A percentile compares a stretch with the other conserved stretches of the same genome.
phyloP scores from a whole-genome alignment of 129 eudicot species.

The Gnaphalium uliginosum region DNA sequence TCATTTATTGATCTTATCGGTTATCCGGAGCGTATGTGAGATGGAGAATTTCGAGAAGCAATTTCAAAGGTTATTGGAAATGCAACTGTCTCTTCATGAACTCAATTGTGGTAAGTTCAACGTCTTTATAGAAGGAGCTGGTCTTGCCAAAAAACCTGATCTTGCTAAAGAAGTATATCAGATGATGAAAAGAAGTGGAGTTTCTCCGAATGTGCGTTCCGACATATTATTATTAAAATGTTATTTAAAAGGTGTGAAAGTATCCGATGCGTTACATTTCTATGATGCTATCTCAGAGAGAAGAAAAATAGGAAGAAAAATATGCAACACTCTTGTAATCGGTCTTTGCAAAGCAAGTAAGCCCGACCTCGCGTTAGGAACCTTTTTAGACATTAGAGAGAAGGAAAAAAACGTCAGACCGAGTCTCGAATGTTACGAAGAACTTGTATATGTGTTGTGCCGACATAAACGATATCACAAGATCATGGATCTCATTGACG shows the following conservation, averaged over 20 bases:
- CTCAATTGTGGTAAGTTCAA: slow-evolving; percentile 33
- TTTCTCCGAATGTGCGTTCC: slow-evolving; percentile 43
- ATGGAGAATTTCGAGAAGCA: slow-evolving; percentile 57
- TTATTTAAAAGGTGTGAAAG: slow-evolving; percentile 46
- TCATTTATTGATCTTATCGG: slow-evolving; percentile 37
- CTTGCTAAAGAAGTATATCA: slow-evolving; percentile 58
- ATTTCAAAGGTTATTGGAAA: slow-evolving; percentile 53
- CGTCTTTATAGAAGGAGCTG: slow-evolving; percentile 72
- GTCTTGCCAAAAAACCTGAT: slow-evolving; percentile 60
- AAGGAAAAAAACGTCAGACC: slow-evolving; percentile 31
- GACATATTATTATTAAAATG: slow-evolving; percentile 51
- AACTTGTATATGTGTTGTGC: slow-evolving; percentile 53
- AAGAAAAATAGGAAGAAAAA: slow-evolving; percentile 43
- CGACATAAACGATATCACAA: slow-evolving; percentile 32
- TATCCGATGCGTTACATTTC: slow-evolving; percentile 46
- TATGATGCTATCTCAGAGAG: slow-evolving; percentile 37
- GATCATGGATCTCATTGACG: slow-evolving; percentile 48
- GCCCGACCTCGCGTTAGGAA: slow-evolving; percentile 47
- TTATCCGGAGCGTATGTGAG: slow-evolving; percentile 51
- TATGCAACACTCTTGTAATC: slow-evolving; percentile 44
- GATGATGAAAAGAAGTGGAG: slow-evolving; percentile 50
- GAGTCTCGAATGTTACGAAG: slow-evolving; percentile 65
- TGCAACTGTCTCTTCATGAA: slow-evolving; percentile 50
- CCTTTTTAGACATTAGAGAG: slow-evolving; percentile 45
- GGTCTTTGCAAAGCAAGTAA: slow-evolving; percentile 67